Conservation (phyloP, 257 asterid species). For the Plantago major region DNA sequence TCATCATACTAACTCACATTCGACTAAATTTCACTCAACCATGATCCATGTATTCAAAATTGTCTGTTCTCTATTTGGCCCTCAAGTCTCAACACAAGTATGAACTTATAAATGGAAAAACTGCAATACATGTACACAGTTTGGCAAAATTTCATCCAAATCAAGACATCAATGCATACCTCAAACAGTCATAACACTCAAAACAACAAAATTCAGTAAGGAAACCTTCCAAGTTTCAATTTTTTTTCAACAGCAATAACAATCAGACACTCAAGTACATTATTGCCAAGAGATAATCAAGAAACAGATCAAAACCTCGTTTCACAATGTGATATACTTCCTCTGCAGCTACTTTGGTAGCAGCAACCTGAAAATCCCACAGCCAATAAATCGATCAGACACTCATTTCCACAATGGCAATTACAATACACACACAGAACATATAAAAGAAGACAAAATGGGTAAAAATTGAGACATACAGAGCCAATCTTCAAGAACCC, state of each 20-base stretch:
- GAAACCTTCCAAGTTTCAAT: neutral
- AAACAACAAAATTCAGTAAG: too few relatives aligned
- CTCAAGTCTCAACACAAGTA: neutral
- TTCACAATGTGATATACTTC: conserved; percentile 50
- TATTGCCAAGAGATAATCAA: neutral
- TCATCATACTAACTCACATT: too few relatives aligned
- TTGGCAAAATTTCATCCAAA: too few relatives aligned
- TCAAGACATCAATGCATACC: neutral
- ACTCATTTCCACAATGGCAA: neutral
- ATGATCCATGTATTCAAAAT: too few relatives aligned
- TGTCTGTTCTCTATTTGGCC: too few relatives aligned
- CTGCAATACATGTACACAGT: neutral
- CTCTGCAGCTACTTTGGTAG: conserved; percentile 60
- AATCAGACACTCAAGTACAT: neutral
- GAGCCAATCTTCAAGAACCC: conserved; percentile 76
- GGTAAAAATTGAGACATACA: conserved; percentile 28
- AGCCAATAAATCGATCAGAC: neutral
- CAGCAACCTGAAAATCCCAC: conserved; percentile 56
- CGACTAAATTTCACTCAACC: neutral
- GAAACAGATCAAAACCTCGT: conserved; percentile 38
- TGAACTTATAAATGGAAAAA: neutral
- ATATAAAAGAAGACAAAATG: neutral
- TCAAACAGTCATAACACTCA: neutral
- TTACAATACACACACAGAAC: neutral
- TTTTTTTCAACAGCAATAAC: neutral